These are phyloP conservation scores for Baudoinia panamericana DNA, from an alignment of 495 filamentous ascomycete genomes.

Conservation along the genomic window DNA sequence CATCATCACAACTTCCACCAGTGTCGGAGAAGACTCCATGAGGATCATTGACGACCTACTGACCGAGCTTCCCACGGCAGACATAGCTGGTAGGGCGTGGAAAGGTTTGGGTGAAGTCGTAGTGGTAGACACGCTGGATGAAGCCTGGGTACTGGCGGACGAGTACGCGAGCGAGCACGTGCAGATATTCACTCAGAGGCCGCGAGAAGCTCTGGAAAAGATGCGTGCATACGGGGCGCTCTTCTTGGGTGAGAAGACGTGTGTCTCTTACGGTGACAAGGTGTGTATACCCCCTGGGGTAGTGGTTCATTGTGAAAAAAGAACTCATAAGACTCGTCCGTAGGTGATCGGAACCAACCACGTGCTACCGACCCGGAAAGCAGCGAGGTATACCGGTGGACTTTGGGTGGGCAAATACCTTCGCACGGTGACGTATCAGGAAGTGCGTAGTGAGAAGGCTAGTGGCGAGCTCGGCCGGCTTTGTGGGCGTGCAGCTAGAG, in stretches of 20 bases:
- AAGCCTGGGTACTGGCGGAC: conserved; percentile 38
- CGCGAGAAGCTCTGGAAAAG: conserved; percentile 37
- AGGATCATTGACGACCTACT: conserved; percentile 31
- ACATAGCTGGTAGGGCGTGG: conserved; percentile 35
- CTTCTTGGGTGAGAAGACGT: conserved; percentile 41
- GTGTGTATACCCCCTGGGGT: neutral
- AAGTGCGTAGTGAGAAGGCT: conserved; percentile 32
- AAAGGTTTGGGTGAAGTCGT: conserved; percentile 36
- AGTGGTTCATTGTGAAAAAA: neutral
- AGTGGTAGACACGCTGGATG: conserved; percentile 33
- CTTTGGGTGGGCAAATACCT: conserved; percentile 43
- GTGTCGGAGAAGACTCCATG: conserved; percentile 33
- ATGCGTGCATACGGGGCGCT: conserved; percentile 40
- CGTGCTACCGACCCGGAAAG: conserved; percentile 38
- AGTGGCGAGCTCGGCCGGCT: conserved; percentile 38
- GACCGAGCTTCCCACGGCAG: conserved; percentile 32
- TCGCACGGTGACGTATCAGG: conserved; percentile 40
- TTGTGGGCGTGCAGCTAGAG: conserved; percentile 37
- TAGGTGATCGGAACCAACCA: conserved; percentile 44
- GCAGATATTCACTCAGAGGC: conserved; percentile 37
- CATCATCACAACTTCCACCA: conserved; percentile 22
- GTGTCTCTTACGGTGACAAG: conserved; percentile 41
- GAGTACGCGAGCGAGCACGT: conserved; percentile 42
- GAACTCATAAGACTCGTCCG: no score
- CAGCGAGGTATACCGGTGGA: conserved; percentile 37